These are phyloP conservation scores for Parastagonospora nodorum DNA, from an alignment of 2,329 filamentous ascomycete species.

Conservation along the genomic window DNA sequence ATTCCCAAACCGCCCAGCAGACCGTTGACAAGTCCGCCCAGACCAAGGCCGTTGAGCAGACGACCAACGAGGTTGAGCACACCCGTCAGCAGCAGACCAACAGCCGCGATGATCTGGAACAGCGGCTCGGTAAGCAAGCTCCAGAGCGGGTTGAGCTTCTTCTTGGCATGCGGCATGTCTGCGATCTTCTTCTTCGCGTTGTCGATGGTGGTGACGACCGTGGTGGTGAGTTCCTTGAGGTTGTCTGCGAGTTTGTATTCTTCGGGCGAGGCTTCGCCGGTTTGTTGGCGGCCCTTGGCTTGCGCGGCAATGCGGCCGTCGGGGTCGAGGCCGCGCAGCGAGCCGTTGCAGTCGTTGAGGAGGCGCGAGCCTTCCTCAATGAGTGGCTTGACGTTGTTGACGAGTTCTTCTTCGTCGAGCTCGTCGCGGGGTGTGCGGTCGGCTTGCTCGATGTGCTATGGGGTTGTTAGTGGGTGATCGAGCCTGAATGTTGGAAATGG, in stretches of 20 bases:
- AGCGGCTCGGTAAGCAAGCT: constrained; percentile 80
- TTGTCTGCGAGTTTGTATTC: constrained; percentile 84
- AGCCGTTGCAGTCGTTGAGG: constrained; percentile 83
- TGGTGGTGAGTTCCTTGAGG: constrained; percentile 83
- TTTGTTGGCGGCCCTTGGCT: constrained; percentile 79
- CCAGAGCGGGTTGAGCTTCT: constrained; percentile 92
- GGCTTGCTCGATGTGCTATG: constrained; percentile 76
- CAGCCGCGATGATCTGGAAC: constrained; percentile 89
- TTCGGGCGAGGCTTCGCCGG: constrained; percentile 77
- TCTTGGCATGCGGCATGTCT: constrained; percentile 93
- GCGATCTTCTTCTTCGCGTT: constrained; percentile 85
- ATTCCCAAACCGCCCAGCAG: constrained; percentile 78
- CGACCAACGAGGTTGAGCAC: constrained; percentile 84
- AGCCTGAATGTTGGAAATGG: not conserved
- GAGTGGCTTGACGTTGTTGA: constrained; percentile 82
- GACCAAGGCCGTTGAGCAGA: constrained; percentile 77
- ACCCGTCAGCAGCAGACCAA: constrained; percentile 80
- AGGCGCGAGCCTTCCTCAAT: constrained; percentile 86
- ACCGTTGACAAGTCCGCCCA: constrained; percentile 80
- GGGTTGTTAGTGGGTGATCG: constrained; percentile 29
- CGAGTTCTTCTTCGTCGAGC: constrained; percentile 86
- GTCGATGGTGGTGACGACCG: constrained; percentile 82
- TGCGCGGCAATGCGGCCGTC: constrained; percentile 84
- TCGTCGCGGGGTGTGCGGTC: constrained; percentile 84
- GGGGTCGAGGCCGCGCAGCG: constrained; percentile 85